Base-by-base conservation (phyloP, 768 basidiomycete species). In the Suillus spraguei region DNA sequence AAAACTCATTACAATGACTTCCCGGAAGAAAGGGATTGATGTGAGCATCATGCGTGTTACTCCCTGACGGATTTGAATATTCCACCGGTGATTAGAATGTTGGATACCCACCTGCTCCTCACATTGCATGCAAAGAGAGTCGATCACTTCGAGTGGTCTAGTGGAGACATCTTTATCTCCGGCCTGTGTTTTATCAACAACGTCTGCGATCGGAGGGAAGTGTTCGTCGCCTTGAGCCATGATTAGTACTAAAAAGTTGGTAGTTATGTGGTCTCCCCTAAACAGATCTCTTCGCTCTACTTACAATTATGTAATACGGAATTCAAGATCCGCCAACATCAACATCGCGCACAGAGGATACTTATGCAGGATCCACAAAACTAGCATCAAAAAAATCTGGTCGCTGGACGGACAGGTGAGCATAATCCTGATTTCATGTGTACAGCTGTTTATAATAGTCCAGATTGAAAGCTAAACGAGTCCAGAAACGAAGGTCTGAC, bases 1-100 rank as follows among this genome's bases (percentile, higher is more conserved):
- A 80, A 99, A 99, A 42, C 94, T 96, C 88, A 97, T 95, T 64
- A 99, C 87, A 66, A 99, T 92, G 61, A 99, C 89, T 74, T 99
- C 94, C 50, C 87, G 82, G 81, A 99, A 99, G 80, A 88, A 99
- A 0, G 97, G 97, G 59, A 99, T 99, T 4, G 89, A 87, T 0
- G 97, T 98, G 58, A 99, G 80, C 69, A 99, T 85, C 69, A 99
- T 77, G 50, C 95, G 81, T 0, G 97, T 99, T 17, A 81, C 79
- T 36, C 97, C 97, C 95, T 97, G 81, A 68, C 36, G 24, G 14
- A 44, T 1, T 6, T 47, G n/a, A 56, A 35, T 28, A n/a, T 61
- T 65, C 62, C 62, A 62, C 36, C 20, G 44, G 46, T 63, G 16
- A 17, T 16, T 50, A 28, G 41, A 60, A 61, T 50, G 35, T 33